Evolutionary conservation across 2,329 filamentous ascomycete species (phyloP).

Genomic region (Furcasterigmium sp.): DNA sequence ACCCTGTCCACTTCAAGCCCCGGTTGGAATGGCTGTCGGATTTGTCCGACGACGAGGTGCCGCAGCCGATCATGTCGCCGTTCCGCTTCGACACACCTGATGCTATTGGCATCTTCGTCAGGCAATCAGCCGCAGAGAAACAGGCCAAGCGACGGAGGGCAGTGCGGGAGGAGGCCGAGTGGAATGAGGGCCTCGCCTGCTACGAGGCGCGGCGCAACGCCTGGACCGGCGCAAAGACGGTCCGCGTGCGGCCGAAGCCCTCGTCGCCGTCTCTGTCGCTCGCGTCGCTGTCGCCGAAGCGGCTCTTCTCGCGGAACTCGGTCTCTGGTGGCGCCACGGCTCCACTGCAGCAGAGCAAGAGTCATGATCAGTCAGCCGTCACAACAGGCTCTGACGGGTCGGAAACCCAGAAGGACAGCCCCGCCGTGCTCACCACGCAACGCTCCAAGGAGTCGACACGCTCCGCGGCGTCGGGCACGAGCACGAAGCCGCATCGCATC

Average conservation of each 20-base stretch:
- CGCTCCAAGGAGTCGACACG: slow-evolving; percentile 24
- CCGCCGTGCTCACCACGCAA: slow-evolving; percentile 23
- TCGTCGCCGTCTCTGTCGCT: slow-evolving; percentile 30
- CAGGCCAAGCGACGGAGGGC: slow-evolving; percentile 52
- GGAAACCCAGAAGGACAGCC: slow-evolving; percentile 32
- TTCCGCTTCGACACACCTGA: slow-evolving; percentile 48
- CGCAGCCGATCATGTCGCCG: slow-evolving; percentile 32
- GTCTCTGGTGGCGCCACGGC: slow-evolving; percentile 28
- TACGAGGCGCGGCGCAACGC: slow-evolving; percentile 73
- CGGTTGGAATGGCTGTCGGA: slow-evolving; percentile 55
- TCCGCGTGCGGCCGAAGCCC: slow-evolving; percentile 46
- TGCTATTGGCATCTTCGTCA: slow-evolving; percentile 35
- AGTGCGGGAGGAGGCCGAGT: slow-evolving; percentile 60
- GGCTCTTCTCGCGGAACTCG: slow-evolving; percentile 45
- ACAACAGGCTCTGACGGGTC: slow-evolving; percentile 33
- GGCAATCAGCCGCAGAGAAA: slow-evolving; percentile 38
- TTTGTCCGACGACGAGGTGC: slow-evolving; percentile 39
- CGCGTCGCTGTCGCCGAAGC: slow-evolving; percentile 40
- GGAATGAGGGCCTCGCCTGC: slow-evolving; percentile 78
- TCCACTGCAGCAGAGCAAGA: slow-evolving; percentile 13
- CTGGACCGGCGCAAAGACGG: slow-evolving; percentile 74
- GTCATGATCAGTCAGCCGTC: slow-evolving; percentile 26
- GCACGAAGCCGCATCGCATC: slow-evolving; percentile 37
- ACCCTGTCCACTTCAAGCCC: slow-evolving; percentile 42
- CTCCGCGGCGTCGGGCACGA: slow-evolving; percentile 5